These are phyloP conservation scores for Lentinus polychrous DNA, from an alignment of 1,284 basidiomycete species.

Conservation along the genomic window DNA sequence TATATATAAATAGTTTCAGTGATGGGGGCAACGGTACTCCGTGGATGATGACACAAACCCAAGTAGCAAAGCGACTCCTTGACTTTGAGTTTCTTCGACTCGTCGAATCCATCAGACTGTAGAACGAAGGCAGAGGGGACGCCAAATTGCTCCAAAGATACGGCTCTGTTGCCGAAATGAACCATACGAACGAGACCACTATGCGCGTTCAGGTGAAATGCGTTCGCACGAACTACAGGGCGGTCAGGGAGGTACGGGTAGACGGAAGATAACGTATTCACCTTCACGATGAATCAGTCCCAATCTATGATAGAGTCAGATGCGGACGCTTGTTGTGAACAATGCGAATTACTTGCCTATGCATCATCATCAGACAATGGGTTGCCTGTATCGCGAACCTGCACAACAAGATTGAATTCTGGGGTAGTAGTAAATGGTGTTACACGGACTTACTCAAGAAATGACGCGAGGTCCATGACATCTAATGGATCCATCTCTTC, in stretches of 20 bases:
- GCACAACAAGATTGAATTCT: neutral
- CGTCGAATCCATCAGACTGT: constrained; percentile 45
- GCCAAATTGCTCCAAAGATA: constrained; percentile 62
- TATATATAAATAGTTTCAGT: neutral
- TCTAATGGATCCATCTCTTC: constrained; percentile 55
- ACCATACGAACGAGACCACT: constrained; percentile 61
- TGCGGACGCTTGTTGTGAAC: constrained; percentile 1
- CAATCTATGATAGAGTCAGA: constrained; percentile 21
- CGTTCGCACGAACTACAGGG: constrained; percentile 59
- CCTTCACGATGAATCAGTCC: constrained; percentile 64
- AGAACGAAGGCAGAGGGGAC: constrained; percentile 63
- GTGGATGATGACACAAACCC: constrained; percentile 10
- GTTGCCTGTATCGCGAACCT: constrained; percentile 71
- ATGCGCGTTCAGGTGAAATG: constrained; percentile 64
- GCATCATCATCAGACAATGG: constrained; percentile 58
- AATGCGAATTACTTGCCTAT: constrained; percentile 36
- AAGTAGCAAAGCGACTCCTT: constrained; percentile 70
- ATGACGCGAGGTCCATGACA: constrained; percentile 69
- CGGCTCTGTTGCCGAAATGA: constrained; percentile 70
- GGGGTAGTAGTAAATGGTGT: neutral
- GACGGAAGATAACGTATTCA: constrained; percentile 15
- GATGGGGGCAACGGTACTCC: neutral
- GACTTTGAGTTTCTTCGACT: constrained; percentile 56
- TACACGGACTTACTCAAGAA: constrained; percentile 49
- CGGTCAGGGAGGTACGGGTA: constrained; percentile 4